Conservation (phyloP, 2,329 filamentous ascomycete genomes). For the Fusarium brachygibbosum region DNA sequence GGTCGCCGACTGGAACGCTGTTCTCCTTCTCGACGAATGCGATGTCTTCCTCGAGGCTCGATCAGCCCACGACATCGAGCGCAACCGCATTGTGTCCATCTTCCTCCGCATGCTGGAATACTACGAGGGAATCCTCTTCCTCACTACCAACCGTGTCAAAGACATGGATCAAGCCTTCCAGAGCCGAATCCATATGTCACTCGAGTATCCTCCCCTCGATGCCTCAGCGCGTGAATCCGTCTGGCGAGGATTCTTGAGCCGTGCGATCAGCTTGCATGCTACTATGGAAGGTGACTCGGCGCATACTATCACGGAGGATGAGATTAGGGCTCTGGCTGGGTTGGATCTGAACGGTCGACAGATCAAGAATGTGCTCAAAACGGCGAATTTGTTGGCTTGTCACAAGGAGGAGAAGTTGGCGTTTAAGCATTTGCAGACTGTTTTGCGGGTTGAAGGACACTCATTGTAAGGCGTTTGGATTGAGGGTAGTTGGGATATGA, state of each 20-base stretch:
- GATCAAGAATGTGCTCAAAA: slow-evolving; percentile 65
- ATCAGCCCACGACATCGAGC: slow-evolving; percentile 52
- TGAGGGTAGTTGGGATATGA: not conserved
- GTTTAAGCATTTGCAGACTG: slow-evolving; percentile 50
- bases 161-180: slow-evolving; percentile 63
- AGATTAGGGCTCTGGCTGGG: slow-evolving; percentile 55
- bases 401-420: slow-evolving; percentile 51
- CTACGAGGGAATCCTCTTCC: slow-evolving; percentile 63
- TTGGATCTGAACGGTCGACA: slow-evolving; percentile 63
- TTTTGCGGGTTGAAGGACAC: slow-evolving; percentile 50
- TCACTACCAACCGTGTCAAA: slow-evolving; percentile 62
- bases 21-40: slow-evolving; percentile 55
- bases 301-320: slow-evolving; percentile 50
- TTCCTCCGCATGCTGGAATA: slow-evolving; percentile 62
- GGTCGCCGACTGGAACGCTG: slow-evolving; percentile 67
- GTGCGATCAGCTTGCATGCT: slow-evolving; percentile 45
- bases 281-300: slow-evolving; percentile 45
- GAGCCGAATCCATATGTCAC: slow-evolving; percentile 62
- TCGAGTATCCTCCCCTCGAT: slow-evolving; percentile 61
- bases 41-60: slow-evolving; percentile 61
- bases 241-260: slow-evolving; percentile 58
- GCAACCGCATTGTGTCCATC: slow-evolving; percentile 55
- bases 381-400: slow-evolving; percentile 51
- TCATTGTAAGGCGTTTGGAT: slow-evolving; percentile 41
- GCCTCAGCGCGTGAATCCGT: slow-evolving; percentile 53